These are phyloP conservation scores for Friedmanniomyces endolithicus DNA, from an alignment of 495 filamentous ascomycete species.

Conservation along the genomic window DNA sequence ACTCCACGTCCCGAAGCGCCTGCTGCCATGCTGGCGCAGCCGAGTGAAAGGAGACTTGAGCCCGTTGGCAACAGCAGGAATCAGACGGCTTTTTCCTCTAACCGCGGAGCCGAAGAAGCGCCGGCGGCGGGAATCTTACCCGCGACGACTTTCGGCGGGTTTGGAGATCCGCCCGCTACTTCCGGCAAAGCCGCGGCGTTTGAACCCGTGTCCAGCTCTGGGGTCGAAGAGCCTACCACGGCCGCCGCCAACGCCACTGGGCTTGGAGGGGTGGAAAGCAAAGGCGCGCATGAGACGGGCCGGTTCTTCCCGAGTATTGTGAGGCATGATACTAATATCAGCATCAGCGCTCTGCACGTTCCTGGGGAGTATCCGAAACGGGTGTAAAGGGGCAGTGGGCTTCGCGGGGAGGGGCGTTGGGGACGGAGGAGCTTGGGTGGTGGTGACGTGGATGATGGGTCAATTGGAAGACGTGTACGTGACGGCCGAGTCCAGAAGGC, in stretches of 20 bases:
- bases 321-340: conserved; percentile 30
- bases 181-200: background rate
- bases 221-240: too few relatives aligned
- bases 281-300: conserved; percentile 19
- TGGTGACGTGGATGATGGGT: too few relatives aligned
- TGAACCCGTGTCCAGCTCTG: background rate
- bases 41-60: too few relatives aligned
- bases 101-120: too few relatives aligned
- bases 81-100: too few relatives aligned
- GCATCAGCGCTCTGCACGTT: conserved; percentile 28
- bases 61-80: too few relatives aligned
- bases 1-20: too few relatives aligned
- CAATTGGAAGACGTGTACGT: too few relatives aligned
- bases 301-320: conserved; percentile 20
- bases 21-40: background rate
- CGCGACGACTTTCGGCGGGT: background rate
- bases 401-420: too few relatives aligned
- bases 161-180: background rate
- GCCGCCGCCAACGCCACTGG: background rate
- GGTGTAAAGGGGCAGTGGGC: background rate
- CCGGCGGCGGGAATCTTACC: too few relatives aligned
- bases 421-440: too few relatives aligned
- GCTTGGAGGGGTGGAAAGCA: conserved; percentile 7
- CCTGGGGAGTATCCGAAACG: conserved; percentile 26
- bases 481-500: too few relatives aligned